phyloP scores from a whole-genome alignment of 2,329 filamentous ascomycete species.

The Fusarium sp. region DNA sequence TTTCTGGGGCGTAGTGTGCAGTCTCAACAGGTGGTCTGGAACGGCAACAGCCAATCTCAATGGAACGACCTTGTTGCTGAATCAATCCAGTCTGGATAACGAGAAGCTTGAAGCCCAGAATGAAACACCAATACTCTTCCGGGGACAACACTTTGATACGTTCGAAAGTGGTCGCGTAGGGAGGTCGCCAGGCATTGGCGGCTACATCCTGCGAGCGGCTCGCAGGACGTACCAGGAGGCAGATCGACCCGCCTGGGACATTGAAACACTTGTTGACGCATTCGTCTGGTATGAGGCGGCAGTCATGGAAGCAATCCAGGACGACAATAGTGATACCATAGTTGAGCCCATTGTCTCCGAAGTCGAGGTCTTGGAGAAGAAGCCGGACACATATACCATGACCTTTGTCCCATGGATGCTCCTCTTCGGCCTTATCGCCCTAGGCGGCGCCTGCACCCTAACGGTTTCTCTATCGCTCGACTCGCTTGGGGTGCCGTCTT shows the following conservation, averaged over 20 bases:
- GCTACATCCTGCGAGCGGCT: conserved; percentile 8
- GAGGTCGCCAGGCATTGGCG: conserved; percentile 11
- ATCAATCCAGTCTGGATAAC: neutral
- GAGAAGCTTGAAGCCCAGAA: neutral
- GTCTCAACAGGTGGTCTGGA: conserved; percentile 13
- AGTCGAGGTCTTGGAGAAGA: neutral
- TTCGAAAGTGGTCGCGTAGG: conserved; percentile 1
- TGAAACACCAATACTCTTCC: neutral
- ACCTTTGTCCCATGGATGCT: conserved; percentile 32
- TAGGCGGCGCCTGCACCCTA: conserved; percentile 19
- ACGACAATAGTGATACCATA: neutral
- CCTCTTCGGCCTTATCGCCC: conserved; percentile 12
- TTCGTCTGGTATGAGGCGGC: conserved; percentile 27
- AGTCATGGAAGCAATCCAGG: neutral
- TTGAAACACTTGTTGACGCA: conserved; percentile 21
- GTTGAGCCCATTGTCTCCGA: neutral
- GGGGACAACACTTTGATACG: neutral
- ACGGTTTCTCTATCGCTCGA: conserved; percentile 14
- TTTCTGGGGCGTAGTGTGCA: conserved; percentile 14
- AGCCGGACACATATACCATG: conserved; percentile 13
- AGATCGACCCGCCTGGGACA: neutral
- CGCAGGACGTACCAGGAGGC: neutral
- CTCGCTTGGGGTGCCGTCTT: conserved; percentile 17
- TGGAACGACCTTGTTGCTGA: conserved; percentile 6
- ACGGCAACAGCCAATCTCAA: conserved; percentile 12